Conservation (phyloP, 1,284 basidiomycete genomes). For the Hymenochaete sp. region DNA sequence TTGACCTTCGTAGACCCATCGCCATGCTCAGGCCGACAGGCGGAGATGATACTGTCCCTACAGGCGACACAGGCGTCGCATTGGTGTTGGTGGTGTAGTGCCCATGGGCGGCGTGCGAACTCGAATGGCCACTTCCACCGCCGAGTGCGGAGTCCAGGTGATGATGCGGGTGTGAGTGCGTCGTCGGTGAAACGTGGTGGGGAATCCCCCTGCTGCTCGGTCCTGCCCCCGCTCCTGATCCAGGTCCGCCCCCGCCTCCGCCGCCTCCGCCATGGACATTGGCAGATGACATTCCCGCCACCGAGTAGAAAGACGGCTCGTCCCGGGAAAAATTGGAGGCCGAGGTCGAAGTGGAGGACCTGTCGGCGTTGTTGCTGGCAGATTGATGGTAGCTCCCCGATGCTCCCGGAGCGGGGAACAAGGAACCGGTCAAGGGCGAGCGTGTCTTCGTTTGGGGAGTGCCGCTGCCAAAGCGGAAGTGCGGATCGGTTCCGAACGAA, state of each 20-base stretch:
- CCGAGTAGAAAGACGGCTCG: conserved; percentile 8
- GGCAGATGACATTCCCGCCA: conserved; percentile 2
- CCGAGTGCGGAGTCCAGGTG: too few species aligned
- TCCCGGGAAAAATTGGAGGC: conserved; percentile 10
- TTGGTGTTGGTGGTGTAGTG: too few species aligned
- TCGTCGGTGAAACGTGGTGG: too few species aligned
- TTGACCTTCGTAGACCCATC: conserved; percentile 14
- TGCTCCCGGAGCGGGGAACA: conserved; percentile 3
- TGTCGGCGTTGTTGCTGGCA: too few species aligned
- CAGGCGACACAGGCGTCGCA: too few species aligned
- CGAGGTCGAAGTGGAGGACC: conserved; percentile 8
- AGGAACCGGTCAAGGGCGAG: conserved; percentile 4
- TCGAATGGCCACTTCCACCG: too few species aligned
- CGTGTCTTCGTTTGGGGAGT: conserved; percentile 2
- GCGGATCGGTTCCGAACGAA: conserved; percentile 11
- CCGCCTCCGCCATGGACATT: too few species aligned
- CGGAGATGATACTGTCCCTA: too few species aligned
- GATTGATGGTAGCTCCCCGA: conserved; percentile 9
- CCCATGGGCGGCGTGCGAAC: too few species aligned
- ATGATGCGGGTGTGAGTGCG: conserved; percentile 1
- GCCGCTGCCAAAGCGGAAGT: conserved; percentile 10
- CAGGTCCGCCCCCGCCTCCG: too few species aligned
- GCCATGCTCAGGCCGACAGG: conserved; percentile 7
- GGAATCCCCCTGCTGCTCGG: too few species aligned
- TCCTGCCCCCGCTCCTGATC: too few species aligned